Evolutionary conservation across 192 early-diverging fungal species (phyloP).

Genomic region (Entomortierella parvispora): DNA sequence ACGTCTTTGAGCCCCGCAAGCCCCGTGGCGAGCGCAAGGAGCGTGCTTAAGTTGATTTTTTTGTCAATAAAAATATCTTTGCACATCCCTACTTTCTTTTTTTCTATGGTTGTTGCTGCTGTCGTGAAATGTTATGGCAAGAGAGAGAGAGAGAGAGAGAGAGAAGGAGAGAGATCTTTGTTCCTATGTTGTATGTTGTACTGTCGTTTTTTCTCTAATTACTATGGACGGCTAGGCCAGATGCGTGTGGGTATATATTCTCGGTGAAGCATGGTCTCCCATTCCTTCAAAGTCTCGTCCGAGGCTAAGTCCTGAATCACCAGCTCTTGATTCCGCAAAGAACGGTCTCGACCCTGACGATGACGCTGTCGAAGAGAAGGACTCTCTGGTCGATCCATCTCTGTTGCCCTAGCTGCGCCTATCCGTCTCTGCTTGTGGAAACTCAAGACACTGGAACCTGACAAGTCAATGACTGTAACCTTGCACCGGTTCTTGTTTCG

Average conservation of each 20-base stretch:
- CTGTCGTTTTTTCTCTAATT: no score
- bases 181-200: no score
- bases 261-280: conserved; percentile 22
- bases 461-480: conserved; percentile 31
- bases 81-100: no score
- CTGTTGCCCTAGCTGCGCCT: conserved; percentile 1
- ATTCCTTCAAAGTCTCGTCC: conserved; percentile 33
- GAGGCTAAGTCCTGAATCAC: conserved; percentile 29
- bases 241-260: conserved; percentile 18
- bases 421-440: conserved; percentile 18
- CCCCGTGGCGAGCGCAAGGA: conserved; percentile 43
- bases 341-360: neutral
- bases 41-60: conserved; percentile 30
- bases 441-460: conserved; percentile 14
- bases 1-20: conserved; percentile 29
- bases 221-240: conserved; percentile 17
- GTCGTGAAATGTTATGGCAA: no score
- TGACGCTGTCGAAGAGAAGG: neutral
- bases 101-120: no score
- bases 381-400: neutral
- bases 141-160: no score
- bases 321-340: neutral
- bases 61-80: no score
- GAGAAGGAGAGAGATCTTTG: no score
- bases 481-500: neutral